These are phyloP conservation scores for Hypoxylon perforatum DNA, from an alignment of 495 filamentous ascomycete genomes.

Conservation along the genomic window DNA sequence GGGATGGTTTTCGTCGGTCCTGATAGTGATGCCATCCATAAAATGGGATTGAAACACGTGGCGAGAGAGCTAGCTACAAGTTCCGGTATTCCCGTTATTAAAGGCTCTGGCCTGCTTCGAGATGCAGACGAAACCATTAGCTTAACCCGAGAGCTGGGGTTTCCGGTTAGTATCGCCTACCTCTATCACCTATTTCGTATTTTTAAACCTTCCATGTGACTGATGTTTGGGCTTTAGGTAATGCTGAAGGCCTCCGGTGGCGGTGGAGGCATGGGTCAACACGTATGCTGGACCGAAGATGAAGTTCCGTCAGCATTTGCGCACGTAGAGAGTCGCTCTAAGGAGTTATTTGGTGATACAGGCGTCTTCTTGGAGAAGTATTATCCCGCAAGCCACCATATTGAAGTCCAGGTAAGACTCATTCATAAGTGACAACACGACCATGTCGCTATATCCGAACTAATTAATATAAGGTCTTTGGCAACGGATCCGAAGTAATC, in stretches of 20 bases:
- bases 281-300: constrained; percentile 49
- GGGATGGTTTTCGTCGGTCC: constrained; percentile 68
- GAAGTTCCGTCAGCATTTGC: constrained; percentile 56
- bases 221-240: constrained; percentile 1
- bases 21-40: constrained; percentile 61
- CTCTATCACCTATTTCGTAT: not conserved
- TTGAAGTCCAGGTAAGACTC: constrained; percentile 63
- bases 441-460: not conserved
- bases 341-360: constrained; percentile 33
- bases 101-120: constrained; percentile 27
- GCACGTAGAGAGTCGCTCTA: constrained; percentile 25
- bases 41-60: constrained; percentile 68
- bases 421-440: not conserved
- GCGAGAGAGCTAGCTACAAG: constrained; percentile 53
- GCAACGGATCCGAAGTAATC: constrained; percentile 63
- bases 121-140: constrained; percentile 15
- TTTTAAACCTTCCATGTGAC: not conserved
- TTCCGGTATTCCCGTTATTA: constrained; percentile 35
- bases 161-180: constrained; percentile 34
- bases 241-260: constrained; percentile 61
- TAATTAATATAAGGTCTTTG: constrained; percentile 50
- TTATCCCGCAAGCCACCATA: constrained; percentile 61
- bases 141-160: constrained; percentile 27
- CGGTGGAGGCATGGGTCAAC: constrained; percentile 64
- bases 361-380: constrained; percentile 57